These are phyloP conservation scores for Sphaerobolus stellatus DNA, from an alignment of 1,284 basidiomycete genomes.

Conservation along the genomic window DNA sequence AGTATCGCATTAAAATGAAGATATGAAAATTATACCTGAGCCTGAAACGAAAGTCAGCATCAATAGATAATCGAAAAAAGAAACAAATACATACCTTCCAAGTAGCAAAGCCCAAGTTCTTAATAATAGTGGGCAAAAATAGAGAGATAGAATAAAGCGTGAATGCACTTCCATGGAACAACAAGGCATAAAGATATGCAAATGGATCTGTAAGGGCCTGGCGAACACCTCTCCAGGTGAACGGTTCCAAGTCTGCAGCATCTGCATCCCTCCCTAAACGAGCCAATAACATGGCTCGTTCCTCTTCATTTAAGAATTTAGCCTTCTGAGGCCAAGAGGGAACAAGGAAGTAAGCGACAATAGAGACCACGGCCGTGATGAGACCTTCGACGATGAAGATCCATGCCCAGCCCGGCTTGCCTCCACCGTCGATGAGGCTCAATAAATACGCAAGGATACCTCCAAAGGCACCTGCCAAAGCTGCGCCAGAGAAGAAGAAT, in stretches of 20 bases:
- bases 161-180: conserved; percentile 68
- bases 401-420: conserved; percentile 56
- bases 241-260: conserved; percentile 47
- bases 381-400: conserved; percentile 64
- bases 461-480: conserved; percentile 58
- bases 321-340: conserved; percentile 58
- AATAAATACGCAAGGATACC: conserved; percentile 57
- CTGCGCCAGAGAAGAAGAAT: conserved; percentile 51
- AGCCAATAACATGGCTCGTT: conserved; percentile 47
- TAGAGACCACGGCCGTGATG: conserved; percentile 48
- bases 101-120: conserved; percentile 52
- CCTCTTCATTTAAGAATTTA: conserved; percentile 51
- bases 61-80: neutral
- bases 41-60: neutral
- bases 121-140: conserved; percentile 63
- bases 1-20: neutral
- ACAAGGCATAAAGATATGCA: conserved; percentile 62
- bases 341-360: conserved; percentile 53
- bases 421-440: conserved; percentile 58
- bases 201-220: conserved; percentile 58
- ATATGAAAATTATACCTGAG: conserved; percentile 1
- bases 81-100: conserved; percentile 49
- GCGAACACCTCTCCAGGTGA: conserved; percentile 50
- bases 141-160: conserved; percentile 54
- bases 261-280: conserved; percentile 55